Base-by-base conservation (phyloP, 306 rosid genomes). In the Gleditsia sinensis region DNA sequence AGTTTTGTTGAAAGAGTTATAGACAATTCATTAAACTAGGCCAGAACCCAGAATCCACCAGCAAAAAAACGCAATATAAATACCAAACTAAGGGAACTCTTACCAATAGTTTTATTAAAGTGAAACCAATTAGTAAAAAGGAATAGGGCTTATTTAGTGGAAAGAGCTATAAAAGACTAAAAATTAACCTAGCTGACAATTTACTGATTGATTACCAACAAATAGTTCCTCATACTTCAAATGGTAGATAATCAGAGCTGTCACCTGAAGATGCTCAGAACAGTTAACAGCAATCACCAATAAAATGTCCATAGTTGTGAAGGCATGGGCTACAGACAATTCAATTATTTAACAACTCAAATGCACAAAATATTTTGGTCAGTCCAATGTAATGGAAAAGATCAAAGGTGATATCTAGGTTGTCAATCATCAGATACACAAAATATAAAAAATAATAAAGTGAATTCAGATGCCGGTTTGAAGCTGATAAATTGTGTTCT, bases 271-370 rank as follows among this genome's bases (percentile, higher is more conserved):
- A 39, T 37, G 23, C 11, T 9, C 2, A 37, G 40, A 67, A 57
- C 17, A 61, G 24, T 73, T 42, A 33, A 61, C 33, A 34, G 14
- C 39, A 16, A 30, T 23, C 19, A 42, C 27, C 50, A 9, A 57
- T 5, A 8, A 30, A 5, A 49, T 60, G 49, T 33, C 30, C 57
- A 57, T n/a, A 45, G 7, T 39, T 39, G 27, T 27, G 25, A 3
- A n/a, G 19, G 19, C 17, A 45, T 27, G 34, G 72, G 21, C 23
- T 50, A 23, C 11, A 34, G 4, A 37, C 24, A 68, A 68, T 56
- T 62, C 40, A 49, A 24, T 25, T 28, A 75, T 51, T 54, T 53
- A 24, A 75, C 33, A 19, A 64, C 32, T 34, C 45, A 34, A 34
- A 32, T 60, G 67, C 67, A 33, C 34, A 30, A 12, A 55, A 25